These are phyloP conservation scores for Candida succiphila DNA, from an alignment of 805 yeast species.

Conservation along the genomic window DNA sequence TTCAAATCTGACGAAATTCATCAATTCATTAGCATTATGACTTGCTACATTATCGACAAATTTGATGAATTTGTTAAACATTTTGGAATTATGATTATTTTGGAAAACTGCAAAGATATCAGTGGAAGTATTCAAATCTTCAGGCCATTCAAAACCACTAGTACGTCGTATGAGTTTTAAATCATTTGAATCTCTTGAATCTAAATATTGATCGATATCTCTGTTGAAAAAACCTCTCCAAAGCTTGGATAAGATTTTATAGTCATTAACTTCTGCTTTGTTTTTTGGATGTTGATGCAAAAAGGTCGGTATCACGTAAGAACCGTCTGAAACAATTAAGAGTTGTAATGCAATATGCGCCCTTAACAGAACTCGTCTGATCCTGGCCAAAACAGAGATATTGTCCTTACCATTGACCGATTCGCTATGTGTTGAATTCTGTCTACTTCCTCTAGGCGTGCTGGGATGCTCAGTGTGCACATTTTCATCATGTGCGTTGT, in stretches of 20 bases:
- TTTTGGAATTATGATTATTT: constrained; percentile 17
- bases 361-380: constrained; percentile 16
- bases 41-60: constrained; percentile 78
- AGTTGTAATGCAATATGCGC: constrained; percentile 20
- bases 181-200: neutral
- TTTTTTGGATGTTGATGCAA: constrained; percentile 2
- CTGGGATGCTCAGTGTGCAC: neutral
- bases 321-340: constrained; percentile 14
- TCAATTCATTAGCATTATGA: constrained; percentile 69
- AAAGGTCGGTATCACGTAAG: constrained; percentile 11
- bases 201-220: constrained; percentile 9
- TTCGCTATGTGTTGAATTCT: neutral
- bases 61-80: constrained; percentile 52
- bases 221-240: constrained; percentile 24
- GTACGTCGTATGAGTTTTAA: neutral
- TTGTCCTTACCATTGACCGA: neutral
- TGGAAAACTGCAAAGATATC: constrained; percentile 2
- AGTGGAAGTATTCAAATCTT: neutral
- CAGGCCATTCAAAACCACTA: neutral
- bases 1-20: constrained; percentile 50
- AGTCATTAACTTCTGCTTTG: constrained; percentile 3
- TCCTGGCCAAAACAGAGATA: constrained; percentile 4
- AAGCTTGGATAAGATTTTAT: constrained; percentile 12
- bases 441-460: too few relatives aligned
- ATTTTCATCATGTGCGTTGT: neutral